Percentiles rank a stretch among this genome's conserved stretches.
Evolutionary conservation across 257 asterid genomes (phyloP).

Genomic region (Solanum chiquidenum): DNA sequence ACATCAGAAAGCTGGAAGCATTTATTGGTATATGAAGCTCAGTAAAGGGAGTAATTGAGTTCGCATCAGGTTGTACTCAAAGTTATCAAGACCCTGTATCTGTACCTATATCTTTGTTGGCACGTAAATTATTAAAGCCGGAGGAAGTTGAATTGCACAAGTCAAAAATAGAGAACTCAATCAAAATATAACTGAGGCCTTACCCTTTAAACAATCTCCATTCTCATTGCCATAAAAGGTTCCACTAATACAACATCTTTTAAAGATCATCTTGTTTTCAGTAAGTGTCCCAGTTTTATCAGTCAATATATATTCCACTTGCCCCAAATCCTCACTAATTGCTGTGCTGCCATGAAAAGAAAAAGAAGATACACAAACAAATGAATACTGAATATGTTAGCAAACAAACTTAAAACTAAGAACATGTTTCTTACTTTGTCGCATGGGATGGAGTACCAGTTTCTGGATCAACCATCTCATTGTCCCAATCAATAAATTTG

Average conservation of each 20-base stretch:
- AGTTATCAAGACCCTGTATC: not conserved
- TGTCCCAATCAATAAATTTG: slow-evolving; percentile 96
- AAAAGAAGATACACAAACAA: slow-evolving; percentile 10
- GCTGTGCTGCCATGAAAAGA: slow-evolving; percentile 82
- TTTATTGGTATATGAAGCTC: not conserved
- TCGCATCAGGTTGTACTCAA: not conserved
- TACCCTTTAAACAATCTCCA: slow-evolving; percentile 84
- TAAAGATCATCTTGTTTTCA: slow-evolving; percentile 91
- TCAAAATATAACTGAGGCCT: not conserved
- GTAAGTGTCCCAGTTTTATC: slow-evolving; percentile 99
- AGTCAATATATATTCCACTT: slow-evolving; percentile 96
- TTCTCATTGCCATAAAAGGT: slow-evolving; percentile 74
- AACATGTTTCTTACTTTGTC: slow-evolving; percentile 56
- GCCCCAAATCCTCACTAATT: slow-evolving; percentile 99
- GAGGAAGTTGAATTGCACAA: not conserved
- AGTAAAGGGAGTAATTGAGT: not conserved
- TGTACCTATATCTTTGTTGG: not conserved
- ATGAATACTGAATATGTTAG: not conserved
- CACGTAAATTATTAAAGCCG: not conserved
- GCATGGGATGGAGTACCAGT: slow-evolving; percentile 74
- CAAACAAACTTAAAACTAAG: slow-evolving; percentile 6
- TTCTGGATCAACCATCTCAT: slow-evolving; percentile 83
- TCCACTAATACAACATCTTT: slow-evolving; percentile 82
- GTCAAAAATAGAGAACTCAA: not conserved
- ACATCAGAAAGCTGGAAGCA: not conserved